A percentile compares a stretch with the other conserved stretches of the same genome.
These are phyloP conservation scores for Cenococcum geophilum DNA, from an alignment of 495 filamentous ascomycete genomes.

Conservation along the genomic window DNA sequence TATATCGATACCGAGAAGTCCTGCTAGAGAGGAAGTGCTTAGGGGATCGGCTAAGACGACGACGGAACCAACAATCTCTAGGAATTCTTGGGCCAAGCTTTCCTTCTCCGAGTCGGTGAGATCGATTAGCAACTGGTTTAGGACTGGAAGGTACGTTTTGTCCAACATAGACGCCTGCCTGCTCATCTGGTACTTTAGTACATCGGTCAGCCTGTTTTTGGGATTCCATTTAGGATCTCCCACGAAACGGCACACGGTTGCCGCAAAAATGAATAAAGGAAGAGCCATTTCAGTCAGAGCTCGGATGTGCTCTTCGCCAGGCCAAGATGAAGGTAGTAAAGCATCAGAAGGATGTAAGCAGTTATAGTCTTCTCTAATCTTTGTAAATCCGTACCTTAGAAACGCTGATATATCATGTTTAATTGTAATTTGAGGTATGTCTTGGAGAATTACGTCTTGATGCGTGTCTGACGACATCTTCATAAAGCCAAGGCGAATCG, in stretches of 20 bases:
- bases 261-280: conserved; percentile 32
- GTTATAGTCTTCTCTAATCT: not conserved
- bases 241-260: conserved; percentile 23
- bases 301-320: conserved; percentile 32
- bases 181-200: conserved; percentile 12
- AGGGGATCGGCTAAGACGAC: conserved; percentile 30
- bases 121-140: conserved; percentile 12
- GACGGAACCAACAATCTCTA: conserved; percentile 33
- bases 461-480: conserved; percentile 4
- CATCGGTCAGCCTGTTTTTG: conserved; percentile 5
- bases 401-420: conserved; percentile 37
- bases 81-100: conserved; percentile 22
- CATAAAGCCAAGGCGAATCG: conserved; percentile 25
- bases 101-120: conserved; percentile 4
- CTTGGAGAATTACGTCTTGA: conserved; percentile 32
- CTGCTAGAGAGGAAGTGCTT: conserved; percentile 26
- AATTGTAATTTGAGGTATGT: conserved; percentile 31
- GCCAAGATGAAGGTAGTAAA: conserved; percentile 38
- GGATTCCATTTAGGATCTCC: conserved; percentile 12
- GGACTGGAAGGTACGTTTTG: conserved; percentile 22
- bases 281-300: conserved; percentile 36
- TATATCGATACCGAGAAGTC: conserved; percentile 19
- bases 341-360: not conserved
- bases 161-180: conserved; percentile 11
- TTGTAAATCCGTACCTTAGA: conserved; percentile 15